Base-by-base conservation (phyloP, 2,329 filamentous ascomycete species). In the Orbilia quercus region DNA sequence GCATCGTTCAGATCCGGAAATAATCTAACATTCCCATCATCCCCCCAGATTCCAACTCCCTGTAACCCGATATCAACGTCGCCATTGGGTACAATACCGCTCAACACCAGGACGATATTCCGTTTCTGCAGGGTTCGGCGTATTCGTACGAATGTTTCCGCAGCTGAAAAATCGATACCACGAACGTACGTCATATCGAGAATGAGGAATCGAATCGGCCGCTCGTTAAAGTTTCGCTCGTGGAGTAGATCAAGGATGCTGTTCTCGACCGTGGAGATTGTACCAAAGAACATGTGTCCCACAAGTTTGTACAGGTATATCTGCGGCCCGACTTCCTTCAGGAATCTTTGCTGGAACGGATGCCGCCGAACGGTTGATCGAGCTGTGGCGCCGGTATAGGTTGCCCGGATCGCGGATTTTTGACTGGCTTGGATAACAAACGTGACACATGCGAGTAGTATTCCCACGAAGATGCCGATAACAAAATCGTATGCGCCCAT, bases 251-350 rank as follows among this genome's bases (percentile, higher is more conserved):
- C 87, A 20, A 93, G 87, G 74, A 98, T 93, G 75, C 90, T 90
- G 75, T 91, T 90, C 80, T 99, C 95, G 0, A 99, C 94, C 51
- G 91, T 92, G 59, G 97, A 94, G 76, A 99, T 96, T 1, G 93
- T 98, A 14, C 95, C 95, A 77, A 99, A 99, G 84, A 99, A 99
- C n/a, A 99, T 86, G 79, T 94, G 98, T 0, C 95, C 94, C 0
- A 91, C 90, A 14, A 99, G 85, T 80, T 98, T 98, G 78, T 96
- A 90, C 54, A 98, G 89, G 69, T 91, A 90, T 34, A 96, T 95
- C 79, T 99, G 95, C 31, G 87, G 86, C 1, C 94, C 93, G 14
- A 95, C 93, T 76, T 94, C 86, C 73, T 89, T 89, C 2, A 99
- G 83, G 79, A 95, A 99, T 70, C 90, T 88, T 72, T 93, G 89